A percentile compares a stretch with the other conserved stretches of the same genome.
Conservation (phyloP, 2,329 filamentous ascomycete species). For the Lasiodiplodia gonubiensis region DNA sequence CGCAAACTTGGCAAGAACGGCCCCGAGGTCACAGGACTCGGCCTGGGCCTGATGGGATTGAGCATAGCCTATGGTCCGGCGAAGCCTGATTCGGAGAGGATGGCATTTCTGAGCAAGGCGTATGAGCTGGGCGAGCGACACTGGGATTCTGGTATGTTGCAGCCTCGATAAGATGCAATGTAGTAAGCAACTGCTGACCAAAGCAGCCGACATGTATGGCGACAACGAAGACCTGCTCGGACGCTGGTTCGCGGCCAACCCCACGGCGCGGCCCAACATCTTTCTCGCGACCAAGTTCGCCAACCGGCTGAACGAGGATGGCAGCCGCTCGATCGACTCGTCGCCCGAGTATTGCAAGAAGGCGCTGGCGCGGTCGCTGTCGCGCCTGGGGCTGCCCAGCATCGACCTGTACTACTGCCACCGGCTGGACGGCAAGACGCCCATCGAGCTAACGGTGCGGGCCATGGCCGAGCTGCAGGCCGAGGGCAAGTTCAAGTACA, state of each 20-base stretch:
- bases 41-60: constrained; percentile 62
- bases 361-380: constrained; percentile 48
- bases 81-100: constrained; percentile 57
- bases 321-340: constrained; percentile 44
- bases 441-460: constrained; percentile 56
- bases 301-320: constrained; percentile 45
- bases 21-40: constrained; percentile 57
- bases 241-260: constrained; percentile 42
- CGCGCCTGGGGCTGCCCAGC: constrained; percentile 46
- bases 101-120: constrained; percentile 58
- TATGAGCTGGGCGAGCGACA: constrained; percentile 58
- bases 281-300: constrained; percentile 60
- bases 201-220: constrained; percentile 38
- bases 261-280: constrained; percentile 26
- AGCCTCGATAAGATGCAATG: neutral
- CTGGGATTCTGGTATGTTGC: constrained; percentile 55
- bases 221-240: constrained; percentile 44
- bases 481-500: constrained; percentile 56
- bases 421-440: constrained; percentile 51
- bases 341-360: constrained; percentile 49
- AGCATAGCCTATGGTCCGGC: constrained; percentile 54
- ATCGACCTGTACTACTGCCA: constrained; percentile 55
- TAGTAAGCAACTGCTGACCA: constrained; percentile 47
- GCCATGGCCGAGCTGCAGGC: constrained; percentile 52
- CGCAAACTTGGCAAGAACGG: constrained; percentile 60